phyloP scores from a whole-genome alignment of 805 yeast species.

The Schizosaccharomyces lindneri region DNA sequence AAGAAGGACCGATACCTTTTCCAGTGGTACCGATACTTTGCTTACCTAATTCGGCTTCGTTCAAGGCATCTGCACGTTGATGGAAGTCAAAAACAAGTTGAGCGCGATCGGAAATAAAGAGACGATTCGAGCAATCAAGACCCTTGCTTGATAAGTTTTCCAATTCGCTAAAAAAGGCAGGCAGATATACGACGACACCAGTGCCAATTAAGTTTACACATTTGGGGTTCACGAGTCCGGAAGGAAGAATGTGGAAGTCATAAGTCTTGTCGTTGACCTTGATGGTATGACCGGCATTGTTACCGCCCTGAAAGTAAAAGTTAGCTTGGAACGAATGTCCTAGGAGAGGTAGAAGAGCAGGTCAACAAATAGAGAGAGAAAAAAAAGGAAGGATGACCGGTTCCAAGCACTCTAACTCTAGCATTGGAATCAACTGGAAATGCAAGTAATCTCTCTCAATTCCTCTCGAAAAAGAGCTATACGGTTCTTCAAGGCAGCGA shows the following conservation, averaged over 20 bases:
- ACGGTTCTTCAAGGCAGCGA: too few relatives aligned
- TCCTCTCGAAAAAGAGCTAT: too few relatives aligned
- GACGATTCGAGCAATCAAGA: constrained; percentile 36
- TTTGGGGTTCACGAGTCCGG: constrained; percentile 86
- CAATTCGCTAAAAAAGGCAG: constrained; percentile 75
- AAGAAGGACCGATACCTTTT: constrained; percentile 96
- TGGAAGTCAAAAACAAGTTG: constrained; percentile 95
- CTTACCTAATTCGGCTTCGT: constrained; percentile 67
- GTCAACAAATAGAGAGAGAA: background rate
- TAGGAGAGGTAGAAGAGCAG: too few relatives aligned
- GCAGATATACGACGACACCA: constrained; percentile 89
- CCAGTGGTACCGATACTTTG: constrained; percentile 93
- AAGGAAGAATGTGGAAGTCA: constrained; percentile 96
- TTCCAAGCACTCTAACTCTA: too few relatives aligned
- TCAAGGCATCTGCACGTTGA: constrained; percentile 83
- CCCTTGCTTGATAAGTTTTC: constrained; percentile 56
- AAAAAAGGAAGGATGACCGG: constrained; percentile 15
- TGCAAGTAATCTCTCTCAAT: too few relatives aligned
- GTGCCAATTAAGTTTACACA: constrained; percentile 79
- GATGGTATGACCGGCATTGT: constrained; percentile 97
- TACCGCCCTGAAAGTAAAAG: constrained; percentile 40
- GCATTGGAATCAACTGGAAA: too few relatives aligned
- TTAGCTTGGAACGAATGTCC: background rate
- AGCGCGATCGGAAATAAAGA: constrained; percentile 78
- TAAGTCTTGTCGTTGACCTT: constrained; percentile 72